Base-by-base conservation (phyloP, 202 grass and related monocot genomes). In the Schoenoplectus tabernaemontani region DNA sequence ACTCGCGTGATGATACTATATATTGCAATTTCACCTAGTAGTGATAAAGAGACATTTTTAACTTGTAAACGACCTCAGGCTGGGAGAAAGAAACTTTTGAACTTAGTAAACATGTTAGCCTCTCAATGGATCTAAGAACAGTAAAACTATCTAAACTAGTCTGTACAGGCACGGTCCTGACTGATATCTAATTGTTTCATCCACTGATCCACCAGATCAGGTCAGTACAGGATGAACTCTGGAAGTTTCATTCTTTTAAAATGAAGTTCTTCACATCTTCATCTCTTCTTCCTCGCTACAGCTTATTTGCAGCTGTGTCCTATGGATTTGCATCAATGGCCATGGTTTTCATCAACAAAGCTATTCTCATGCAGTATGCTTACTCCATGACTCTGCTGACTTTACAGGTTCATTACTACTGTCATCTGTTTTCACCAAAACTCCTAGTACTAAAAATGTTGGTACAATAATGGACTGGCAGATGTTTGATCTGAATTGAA, bases 261-360 rank as follows among this genome's bases (percentile, higher is more conserved):
- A 20, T 64, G 9, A 10, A 53, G 66, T 2, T 68, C 57, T 48
- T 89, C 3, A 86, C 44, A 10, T 67, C 69, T 86, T 86, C 30
- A 20, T 7, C 74, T 9, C 22, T 12, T 60, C 43, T 46, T 50
- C 65, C 22, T 53, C 32, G 5, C 28, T 97, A 71, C 82, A 97
- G 93, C 84, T 94, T 97, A 57, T 78, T 89, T 85, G 76, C 91
- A 0, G 91, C 91, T 64, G 83, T 94, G 39, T 92, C 95, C 43
- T 97, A 97, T 94, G 95, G 91, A 85, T 34, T 94, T 50, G 50
- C 91, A 82, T 97, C 95, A 1, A 94, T 97, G 95, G 84, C 84
- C 12, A 94, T 97, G 95, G 95, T 97, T 86, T 97, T 97, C 9
- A 87, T 97, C 46, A 97, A 97, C 83, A 97, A 97, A 83, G 95